Conservation (phyloP, 306 rosid species). For the apple (Malus domestica) region ASM211411v1 NC_041803.1:52957501-52958000, state of each 20-base stretch:
- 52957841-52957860: constrained; percentile 43
- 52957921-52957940: constrained; percentile 56
- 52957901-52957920: constrained; percentile 57
- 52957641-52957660: constrained; percentile 57
- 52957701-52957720: constrained; percentile 55
- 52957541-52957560: constrained; percentile 51
- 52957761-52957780: constrained; percentile 75
- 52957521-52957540: constrained; percentile 30
- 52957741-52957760: constrained; percentile 53
- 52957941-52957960: constrained; percentile 54
- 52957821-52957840: constrained; percentile 41
- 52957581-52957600: constrained; percentile 53
- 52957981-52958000: constrained; percentile 52
- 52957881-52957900: constrained; percentile 58
- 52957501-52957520: constrained; percentile 35
- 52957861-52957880: constrained; percentile 56
- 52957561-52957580: constrained; percentile 50
- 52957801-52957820: constrained; percentile 59
- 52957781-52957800: constrained; percentile 60
- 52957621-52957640: constrained; percentile 46
- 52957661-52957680: constrained; percentile 56
- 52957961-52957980: constrained; percentile 54
- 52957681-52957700: constrained; percentile 68
- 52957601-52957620: constrained; percentile 36
- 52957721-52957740: constrained; percentile 63